phyloP scores from a whole-genome alignment of 2,329 filamentous ascomycete species.

The Periconia digitata region DNA sequence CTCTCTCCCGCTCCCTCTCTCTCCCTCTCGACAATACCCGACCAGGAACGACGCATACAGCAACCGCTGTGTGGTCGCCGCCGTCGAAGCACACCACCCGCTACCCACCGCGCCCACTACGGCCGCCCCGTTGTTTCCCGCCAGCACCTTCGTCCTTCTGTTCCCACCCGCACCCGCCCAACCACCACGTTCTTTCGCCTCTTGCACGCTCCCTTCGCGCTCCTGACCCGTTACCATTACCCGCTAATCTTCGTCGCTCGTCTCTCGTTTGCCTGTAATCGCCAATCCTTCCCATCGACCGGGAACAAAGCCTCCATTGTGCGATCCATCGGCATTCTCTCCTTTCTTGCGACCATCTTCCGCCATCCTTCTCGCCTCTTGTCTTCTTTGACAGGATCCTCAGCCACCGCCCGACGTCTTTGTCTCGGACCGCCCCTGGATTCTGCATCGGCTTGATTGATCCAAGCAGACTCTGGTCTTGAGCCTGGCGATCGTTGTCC shows the following conservation, averaged over 20 bases:
- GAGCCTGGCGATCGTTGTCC: slow-evolving; percentile 20
- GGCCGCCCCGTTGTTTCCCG: slow-evolving; percentile 20
- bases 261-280: slow-evolving; percentile 17
- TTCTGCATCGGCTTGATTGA: slow-evolving; percentile 15
- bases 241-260: slow-evolving; percentile 24
- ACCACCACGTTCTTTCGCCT: not conserved
- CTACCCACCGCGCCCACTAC: slow-evolving; percentile 9
- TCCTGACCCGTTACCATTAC: slow-evolving; percentile 7
- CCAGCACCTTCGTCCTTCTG: slow-evolving; percentile 12
- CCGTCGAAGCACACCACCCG: slow-evolving; percentile 35
- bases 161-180: not conserved
- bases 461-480: slow-evolving; percentile 18
- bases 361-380: slow-evolving; percentile 2
- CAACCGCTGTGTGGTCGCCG: slow-evolving; percentile 36
- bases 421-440: slow-evolving; percentile 7
- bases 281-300: slow-evolving; percentile 17
- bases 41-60: slow-evolving; percentile 37
- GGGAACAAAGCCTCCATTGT: slow-evolving; percentile 25
- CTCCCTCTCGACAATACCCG: slow-evolving; percentile 36
- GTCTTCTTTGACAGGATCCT: slow-evolving; percentile 16
- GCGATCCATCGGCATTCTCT: slow-evolving; percentile 5
- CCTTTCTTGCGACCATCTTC: slow-evolving; percentile 5
- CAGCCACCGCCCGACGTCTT: slow-evolving; percentile 12
- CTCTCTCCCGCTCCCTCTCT: slow-evolving; percentile 23
- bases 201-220: slow-evolving; percentile 1